A percentile compares a stretch with the other conserved stretches of the same genome.
These are phyloP conservation scores for Picochlorum sp. DNA, from an alignment of 139 green algal genomes.

Conservation along the genomic window DNA sequence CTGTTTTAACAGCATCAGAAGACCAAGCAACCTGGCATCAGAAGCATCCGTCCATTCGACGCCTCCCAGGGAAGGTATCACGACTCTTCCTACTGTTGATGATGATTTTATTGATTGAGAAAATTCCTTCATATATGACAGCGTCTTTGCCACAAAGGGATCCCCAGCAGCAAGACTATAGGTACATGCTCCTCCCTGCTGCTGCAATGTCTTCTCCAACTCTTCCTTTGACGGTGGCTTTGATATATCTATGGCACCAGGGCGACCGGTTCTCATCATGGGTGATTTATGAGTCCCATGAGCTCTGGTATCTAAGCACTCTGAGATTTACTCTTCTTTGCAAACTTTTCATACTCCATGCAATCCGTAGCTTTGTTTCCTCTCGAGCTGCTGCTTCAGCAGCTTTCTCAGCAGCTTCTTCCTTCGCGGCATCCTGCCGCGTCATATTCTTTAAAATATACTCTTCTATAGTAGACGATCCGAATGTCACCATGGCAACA, in stretches of 20 bases:
- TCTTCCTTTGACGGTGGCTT: background rate
- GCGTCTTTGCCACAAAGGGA: no score
- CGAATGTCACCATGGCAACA: background rate
- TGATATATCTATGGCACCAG: background rate
- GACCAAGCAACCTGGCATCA: background rate
- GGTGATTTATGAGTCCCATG: background rate
- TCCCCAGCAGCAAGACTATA: background rate
- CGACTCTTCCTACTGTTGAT: constrained; percentile 12
- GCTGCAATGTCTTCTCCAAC: background rate
- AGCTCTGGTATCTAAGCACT: no score
- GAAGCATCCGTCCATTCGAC: constrained; percentile 23
- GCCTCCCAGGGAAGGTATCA: constrained; percentile 3
- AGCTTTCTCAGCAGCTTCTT: constrained; percentile 15
- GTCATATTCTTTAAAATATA: background rate
- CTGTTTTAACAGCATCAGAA: constrained; percentile 21
- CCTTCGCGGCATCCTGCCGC: background rate
- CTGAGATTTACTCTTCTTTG: no score
- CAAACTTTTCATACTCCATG: constrained; percentile 65
- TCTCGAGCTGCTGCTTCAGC: constrained; percentile 14
- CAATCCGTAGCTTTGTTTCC: constrained; percentile 56
- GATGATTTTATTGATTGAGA: constrained; percentile 23
- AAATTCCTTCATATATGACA: no score
- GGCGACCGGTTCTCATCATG: background rate
- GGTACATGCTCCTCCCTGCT: background rate
- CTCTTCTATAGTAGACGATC: background rate